A percentile compares a stretch with the other conserved stretches of the same genome.
These are phyloP conservation scores for Clitoria ternatea DNA, from an alignment of 306 rosid genomes.

Conservation along the genomic window DNA sequence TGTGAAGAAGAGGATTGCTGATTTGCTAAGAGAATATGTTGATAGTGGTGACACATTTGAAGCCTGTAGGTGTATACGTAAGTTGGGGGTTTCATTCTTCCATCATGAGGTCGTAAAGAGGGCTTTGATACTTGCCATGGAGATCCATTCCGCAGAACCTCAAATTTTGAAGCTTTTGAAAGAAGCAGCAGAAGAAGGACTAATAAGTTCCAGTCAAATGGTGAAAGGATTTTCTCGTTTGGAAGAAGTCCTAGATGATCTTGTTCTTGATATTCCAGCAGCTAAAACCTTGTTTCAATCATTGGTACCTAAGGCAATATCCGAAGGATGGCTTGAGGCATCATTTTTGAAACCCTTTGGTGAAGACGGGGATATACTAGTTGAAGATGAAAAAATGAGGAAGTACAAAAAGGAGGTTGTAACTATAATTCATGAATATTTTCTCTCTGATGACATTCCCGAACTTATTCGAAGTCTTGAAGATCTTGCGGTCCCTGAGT, in stretches of 20 bases:
- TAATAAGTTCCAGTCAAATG: conserved; percentile 82
- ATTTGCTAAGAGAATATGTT: conserved; percentile 61
- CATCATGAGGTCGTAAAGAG: conserved; percentile 91
- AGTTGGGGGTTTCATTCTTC: conserved; percentile 73
- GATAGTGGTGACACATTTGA: conserved; percentile 64
- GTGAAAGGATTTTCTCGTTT: conserved; percentile 74
- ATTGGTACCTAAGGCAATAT: conserved; percentile 56
- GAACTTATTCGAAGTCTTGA: conserved; percentile 76
- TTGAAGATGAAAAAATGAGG: conserved; percentile 53
- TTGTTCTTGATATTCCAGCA: conserved; percentile 80
- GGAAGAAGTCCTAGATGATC: conserved; percentile 82
- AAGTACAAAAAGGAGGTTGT: conserved; percentile 69
- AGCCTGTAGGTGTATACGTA: conserved; percentile 77
- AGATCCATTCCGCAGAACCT: conserved; percentile 50
- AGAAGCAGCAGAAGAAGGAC: conserved; percentile 82
- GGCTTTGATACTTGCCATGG: conserved; percentile 75
- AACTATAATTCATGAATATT: conserved; percentile 74
- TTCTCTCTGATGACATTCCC: conserved; percentile 78
- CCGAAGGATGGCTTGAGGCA: conserved; percentile 82
- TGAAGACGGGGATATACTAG: conserved; percentile 45
- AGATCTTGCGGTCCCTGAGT: conserved; percentile 67
- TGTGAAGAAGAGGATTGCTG: conserved; percentile 72
- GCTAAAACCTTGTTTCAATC: conserved; percentile 56
- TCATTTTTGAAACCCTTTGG: conserved; percentile 46
- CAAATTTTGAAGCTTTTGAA: conserved; percentile 51